Evolutionary conservation across 1,139 yeast species (phyloP), one percentile per base, ranked within the genome.

Genomic region (Geotrichum phurueaensis): DNA sequence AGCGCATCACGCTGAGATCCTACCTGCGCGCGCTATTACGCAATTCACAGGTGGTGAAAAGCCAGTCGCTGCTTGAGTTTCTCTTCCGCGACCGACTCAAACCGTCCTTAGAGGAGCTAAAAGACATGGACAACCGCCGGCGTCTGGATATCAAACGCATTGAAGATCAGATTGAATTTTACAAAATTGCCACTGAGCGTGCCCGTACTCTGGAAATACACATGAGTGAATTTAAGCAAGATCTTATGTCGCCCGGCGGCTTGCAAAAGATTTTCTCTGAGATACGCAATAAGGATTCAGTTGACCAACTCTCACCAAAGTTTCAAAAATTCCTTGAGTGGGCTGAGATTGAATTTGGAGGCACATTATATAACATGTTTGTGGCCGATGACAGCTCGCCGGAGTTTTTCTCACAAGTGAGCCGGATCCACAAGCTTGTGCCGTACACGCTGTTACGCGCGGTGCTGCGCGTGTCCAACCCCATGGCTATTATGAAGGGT

Each of bases 271-370:
- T 87, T n/a, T 86, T 87, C 66, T 68, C 76, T 53, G 96, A 89
- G 67, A 77, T 92, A 45, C 86, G 87, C 53, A 72, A 73, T 1
- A 80, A 84, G 52, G 73, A 78, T 0, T 76, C 76, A 23, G 79
- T 88, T n/a, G 75, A 76, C 29, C 83, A 86, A n/a, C 76, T 90
- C 59, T 83, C 94, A 2, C 86, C 88, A 1, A 78, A 87, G 56
- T 76, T 91, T 58, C 79, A 79, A 65, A 82, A 88, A 53, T 87
- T 91, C 65, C 79, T 89, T 52, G 89, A 89, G 65, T 87, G 96
- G 90, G 82, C 87, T 64, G 84, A 89, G 62, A 81, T 91, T 25
- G 95, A 91, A 70, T 75, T 89, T 25, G 89, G 97, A 0, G 89
- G 96, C 0, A 86, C 96, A 0, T 75, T 91, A 3, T 90, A 89